These are phyloP conservation scores for Pulveroboletus sp. DNA, from an alignment of 768 basidiomycete species.

Conservation along the genomic window DNA sequence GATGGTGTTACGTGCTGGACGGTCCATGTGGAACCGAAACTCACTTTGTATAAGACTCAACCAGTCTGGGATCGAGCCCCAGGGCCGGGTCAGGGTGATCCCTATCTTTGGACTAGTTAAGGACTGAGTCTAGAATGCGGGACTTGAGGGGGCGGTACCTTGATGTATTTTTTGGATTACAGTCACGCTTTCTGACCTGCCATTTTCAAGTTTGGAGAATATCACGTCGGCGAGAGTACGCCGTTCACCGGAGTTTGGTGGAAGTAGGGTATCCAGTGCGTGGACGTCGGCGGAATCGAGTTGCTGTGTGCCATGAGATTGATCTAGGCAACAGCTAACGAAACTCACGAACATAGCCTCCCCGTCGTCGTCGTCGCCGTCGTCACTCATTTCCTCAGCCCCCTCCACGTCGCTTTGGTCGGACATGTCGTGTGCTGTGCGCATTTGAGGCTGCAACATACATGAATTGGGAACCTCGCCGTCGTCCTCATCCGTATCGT, in stretches of 20 bases:
- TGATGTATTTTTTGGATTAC: conserved; percentile 60
- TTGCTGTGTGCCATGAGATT: conserved; percentile 46
- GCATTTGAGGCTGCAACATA: conserved; percentile 24
- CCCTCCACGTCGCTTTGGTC: conserved; percentile 50
- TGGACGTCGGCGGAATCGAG: conserved; percentile 90
- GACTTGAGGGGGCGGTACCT: conserved; percentile 35
- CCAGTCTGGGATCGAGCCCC: conserved; percentile 88
- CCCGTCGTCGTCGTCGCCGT: conserved; percentile 35
- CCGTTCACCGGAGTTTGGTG: conserved; percentile 70
- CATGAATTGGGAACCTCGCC: conserved; percentile 26
- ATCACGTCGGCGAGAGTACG: conserved; percentile 96
- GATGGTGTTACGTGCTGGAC: conserved; percentile 4
- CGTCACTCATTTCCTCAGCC: conserved; percentile 17
- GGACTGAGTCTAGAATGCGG: neutral
- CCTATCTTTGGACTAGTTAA: conserved; percentile 34
- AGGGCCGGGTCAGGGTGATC: conserved; percentile 75
- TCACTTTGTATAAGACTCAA: conserved; percentile 91
- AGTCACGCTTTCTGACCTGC: conserved; percentile 50
- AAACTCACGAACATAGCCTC: conserved; percentile 61
- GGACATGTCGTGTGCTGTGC: conserved; percentile 48
- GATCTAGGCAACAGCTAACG: conserved; percentile 1
- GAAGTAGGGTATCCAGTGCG: conserved; percentile 78
- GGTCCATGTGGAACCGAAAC: conserved; percentile 26
- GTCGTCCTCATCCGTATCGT: conserved; percentile 51
- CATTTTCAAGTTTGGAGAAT: conserved; percentile 83